Conservation (phyloP, 1,284 basidiomycete genomes). For the Leucoagaricus sp. region DNA sequence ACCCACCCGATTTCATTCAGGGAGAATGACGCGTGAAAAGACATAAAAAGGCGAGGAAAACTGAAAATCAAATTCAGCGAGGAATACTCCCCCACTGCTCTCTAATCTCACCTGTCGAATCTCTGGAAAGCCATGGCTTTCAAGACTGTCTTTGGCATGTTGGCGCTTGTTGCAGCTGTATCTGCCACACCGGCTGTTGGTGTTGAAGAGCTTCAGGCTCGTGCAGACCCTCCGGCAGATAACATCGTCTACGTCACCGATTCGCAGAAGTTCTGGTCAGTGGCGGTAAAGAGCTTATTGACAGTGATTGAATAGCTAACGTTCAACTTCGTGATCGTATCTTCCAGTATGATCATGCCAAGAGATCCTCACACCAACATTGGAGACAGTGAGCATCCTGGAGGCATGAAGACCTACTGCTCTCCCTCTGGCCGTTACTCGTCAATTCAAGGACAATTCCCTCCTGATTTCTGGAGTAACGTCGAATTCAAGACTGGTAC, state of each 20-base stretch:
- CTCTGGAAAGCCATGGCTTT: neutral
- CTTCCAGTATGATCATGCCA: slow-evolving; percentile 44
- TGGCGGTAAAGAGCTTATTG: neutral
- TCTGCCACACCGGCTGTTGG: slow-evolving; percentile 1
- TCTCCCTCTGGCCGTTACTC: slow-evolving; percentile 39
- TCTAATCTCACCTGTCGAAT: neutral
- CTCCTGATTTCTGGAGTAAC: slow-evolving; percentile 45
- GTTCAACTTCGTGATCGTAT: neutral
- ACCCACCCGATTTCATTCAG: no score
- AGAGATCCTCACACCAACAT: slow-evolving; percentile 47
- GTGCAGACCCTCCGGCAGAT: slow-evolving; percentile 17
- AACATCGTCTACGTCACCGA: slow-evolving; percentile 26
- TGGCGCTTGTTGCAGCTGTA: neutral
- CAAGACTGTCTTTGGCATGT: neutral
- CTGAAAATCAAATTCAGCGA: neutral
- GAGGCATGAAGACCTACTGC: slow-evolving; percentile 51
- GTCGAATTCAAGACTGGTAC: slow-evolving; percentile 43
- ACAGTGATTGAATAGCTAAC: neutral
- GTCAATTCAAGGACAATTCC: slow-evolving; percentile 40
- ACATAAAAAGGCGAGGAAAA: neutral
- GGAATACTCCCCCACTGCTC: neutral
- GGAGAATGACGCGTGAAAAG: neutral
- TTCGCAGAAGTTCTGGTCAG: slow-evolving; percentile 25
- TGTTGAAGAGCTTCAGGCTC: slow-evolving; percentile 7
- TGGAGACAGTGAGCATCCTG: slow-evolving; percentile 50